Evolutionary conservation across 805 yeast species (phyloP), one percentile per base, ranked within the genome.

Genomic region (Torulaspora quercuum): DNA sequence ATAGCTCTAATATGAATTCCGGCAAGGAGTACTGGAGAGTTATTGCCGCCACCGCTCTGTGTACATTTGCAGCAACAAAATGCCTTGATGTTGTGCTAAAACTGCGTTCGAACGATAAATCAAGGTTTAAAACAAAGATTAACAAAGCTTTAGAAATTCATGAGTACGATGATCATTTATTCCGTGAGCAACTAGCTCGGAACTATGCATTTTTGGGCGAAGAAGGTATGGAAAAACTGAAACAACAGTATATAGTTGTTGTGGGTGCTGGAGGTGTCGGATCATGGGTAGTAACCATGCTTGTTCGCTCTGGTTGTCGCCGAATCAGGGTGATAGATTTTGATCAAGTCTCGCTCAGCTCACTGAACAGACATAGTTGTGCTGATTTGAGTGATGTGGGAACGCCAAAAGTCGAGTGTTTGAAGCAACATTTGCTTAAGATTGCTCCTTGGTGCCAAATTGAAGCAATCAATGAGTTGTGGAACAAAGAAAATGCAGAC

Each of bases 191-290:
- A 58, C 73, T 90, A 24, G 95, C 97, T 0, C 70, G 98, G 45
- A 92, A 90, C 65, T 82, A 85, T 57, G 97, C 95, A 1, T 92
- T 92, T 57, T 68, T 92, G 17, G 87, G 95, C 8, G 85, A 83
- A 34, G 83, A 80, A 13, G 97, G 96, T 1, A 79, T 88, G 76
- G 60, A 64, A 12, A 76, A 76, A 41, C 75, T 92, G 11, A 76
- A 95, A 37, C 63, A 70, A 8, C 81, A 86, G 53, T 72, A 75
- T 38, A 74, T 89, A 2, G 83, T 87, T 2, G 83, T 90, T 10
- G 82, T 78, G 8, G 98, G 99, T 19, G 92, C 90, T 11, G 99
- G 99, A 41, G 99, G 99, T 41, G 99, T 92, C 25, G 99, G 99
- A 2, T 89, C 97, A 0, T 89, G 96, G 90, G 95, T 82, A 15